phyloP scores from a whole-genome alignment of 805 yeast species.

The Brettanomyces nanus region DNA sequence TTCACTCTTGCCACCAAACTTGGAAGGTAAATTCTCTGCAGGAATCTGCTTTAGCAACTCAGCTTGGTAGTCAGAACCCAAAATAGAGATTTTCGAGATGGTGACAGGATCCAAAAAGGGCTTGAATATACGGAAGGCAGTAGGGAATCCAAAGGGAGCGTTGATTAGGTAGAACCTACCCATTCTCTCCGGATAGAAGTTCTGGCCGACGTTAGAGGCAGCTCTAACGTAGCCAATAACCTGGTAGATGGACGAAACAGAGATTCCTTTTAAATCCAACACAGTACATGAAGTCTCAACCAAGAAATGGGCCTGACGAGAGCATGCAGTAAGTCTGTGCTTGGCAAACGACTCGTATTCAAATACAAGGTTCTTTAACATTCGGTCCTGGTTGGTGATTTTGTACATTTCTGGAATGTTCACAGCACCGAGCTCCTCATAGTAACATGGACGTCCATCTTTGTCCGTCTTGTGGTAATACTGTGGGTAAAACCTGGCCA shows the following conservation, averaged over 20 bases:
- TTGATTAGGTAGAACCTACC: slow-evolving; percentile 93
- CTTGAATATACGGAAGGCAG: slow-evolving; percentile 86
- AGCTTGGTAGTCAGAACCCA: slow-evolving; percentile 69
- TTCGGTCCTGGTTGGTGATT: slow-evolving; percentile 90
- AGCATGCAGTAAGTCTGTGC: slow-evolving; percentile 88
- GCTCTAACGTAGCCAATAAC: slow-evolving; percentile 85
- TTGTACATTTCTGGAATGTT: slow-evolving; percentile 86
- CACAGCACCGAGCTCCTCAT: slow-evolving; percentile 89
- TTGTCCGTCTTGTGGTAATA: slow-evolving; percentile 95
- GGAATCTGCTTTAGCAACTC: slow-evolving; percentile 91
- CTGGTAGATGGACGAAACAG: slow-evolving; percentile 73
- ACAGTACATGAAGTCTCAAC: slow-evolving; percentile 96
- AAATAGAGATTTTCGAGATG: slow-evolving; percentile 85
- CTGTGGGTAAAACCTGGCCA: slow-evolving; percentile 88
- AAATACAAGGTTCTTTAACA: slow-evolving; percentile 94
- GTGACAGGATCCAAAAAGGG: slow-evolving; percentile 97
- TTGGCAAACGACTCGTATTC: slow-evolving; percentile 88
- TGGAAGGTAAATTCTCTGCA: slow-evolving; percentile 80
- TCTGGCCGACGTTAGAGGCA: slow-evolving; percentile 91
- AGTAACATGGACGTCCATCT: slow-evolving; percentile 94
- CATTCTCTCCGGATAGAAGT: slow-evolving; percentile 98
- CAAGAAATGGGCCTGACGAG: slow-evolving; percentile 67
- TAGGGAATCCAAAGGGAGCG: slow-evolving; percentile 95
- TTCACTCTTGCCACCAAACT: slow-evolving; percentile 80
- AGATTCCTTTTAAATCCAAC: slow-evolving; percentile 90